A percentile compares a stretch with the other conserved stretches of the same genome.
phyloP scores from a whole-genome alignment of 2,329 filamentous ascomycete genomes.

The Aspergillus melleus region DNA sequence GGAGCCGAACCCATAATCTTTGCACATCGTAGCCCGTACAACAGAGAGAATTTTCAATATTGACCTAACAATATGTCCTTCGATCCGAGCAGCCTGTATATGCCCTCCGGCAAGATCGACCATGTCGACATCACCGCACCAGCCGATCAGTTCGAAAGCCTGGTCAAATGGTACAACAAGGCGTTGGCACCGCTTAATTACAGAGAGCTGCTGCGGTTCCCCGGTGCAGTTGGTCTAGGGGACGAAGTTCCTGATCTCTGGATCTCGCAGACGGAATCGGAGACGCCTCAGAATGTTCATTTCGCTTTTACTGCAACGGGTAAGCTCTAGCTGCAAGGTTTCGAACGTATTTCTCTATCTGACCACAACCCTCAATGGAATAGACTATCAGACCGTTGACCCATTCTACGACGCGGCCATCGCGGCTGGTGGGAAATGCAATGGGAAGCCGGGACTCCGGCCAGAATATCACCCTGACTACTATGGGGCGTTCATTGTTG shows the following conservation, averaged over 20 bases:
- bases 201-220: conserved; percentile 28
- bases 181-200: conserved; percentile 31
- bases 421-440: conserved; percentile 48
- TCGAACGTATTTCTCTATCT: not conserved
- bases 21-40: not conserved
- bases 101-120: conserved; percentile 18
- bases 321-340: conserved; percentile 11
- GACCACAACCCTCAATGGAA: not conserved
- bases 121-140: conserved; percentile 30
- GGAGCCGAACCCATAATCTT: not conserved
- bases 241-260: conserved; percentile 31
- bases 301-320: conserved; percentile 26
- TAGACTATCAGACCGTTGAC: conserved; percentile 46
- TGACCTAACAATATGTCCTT: not conserved
- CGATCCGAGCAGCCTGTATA: not conserved
- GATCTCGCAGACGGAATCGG: conserved; percentile 20
- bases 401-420: conserved; percentile 48
- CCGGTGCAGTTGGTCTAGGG: conserved; percentile 30
- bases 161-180: conserved; percentile 30
- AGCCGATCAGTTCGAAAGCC: conserved; percentile 27
- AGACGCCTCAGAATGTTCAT: conserved; percentile 17
- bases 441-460: conserved; percentile 51
- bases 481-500: conserved; percentile 53
- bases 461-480: conserved; percentile 49
- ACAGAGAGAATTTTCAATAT: too few species aligned